A percentile compares a stretch with the other conserved stretches of the same genome.
Conservation (phyloP, 2,329 filamentous ascomycete genomes). For the Harringtonia lauricola region DNA sequence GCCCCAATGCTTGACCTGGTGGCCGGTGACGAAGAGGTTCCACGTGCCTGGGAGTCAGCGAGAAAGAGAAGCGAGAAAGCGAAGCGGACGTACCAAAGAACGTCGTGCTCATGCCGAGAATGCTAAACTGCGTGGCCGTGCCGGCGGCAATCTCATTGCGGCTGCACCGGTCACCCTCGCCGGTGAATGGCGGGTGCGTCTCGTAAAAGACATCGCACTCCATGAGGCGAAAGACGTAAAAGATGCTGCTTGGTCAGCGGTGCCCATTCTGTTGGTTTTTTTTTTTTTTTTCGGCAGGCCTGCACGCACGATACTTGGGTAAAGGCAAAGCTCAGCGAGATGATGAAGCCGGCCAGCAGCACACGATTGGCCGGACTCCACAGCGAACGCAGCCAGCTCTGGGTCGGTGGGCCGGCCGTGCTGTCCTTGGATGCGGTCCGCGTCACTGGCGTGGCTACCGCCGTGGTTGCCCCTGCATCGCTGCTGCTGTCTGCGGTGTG, state of each 20-base stretch:
- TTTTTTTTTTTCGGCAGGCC: not conserved
- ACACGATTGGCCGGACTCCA: constrained; percentile 28
- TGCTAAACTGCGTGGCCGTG: constrained; percentile 51
- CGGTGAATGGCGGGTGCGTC: constrained; percentile 38
- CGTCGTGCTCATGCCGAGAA: constrained; percentile 56
- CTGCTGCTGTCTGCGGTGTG: not conserved
- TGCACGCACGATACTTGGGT: constrained; percentile 36
- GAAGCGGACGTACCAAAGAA: constrained; percentile 40
- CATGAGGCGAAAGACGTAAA: constrained; percentile 61
- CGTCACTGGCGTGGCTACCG: not conserved
- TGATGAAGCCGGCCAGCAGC: constrained; percentile 47
- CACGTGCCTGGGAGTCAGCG: constrained; percentile 25
- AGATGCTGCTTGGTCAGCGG: constrained; percentile 19
- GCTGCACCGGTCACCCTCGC: constrained; percentile 42
- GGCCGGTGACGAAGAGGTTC: constrained; percentile 57
- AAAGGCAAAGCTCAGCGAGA: constrained; percentile 39
- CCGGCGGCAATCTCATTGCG: constrained; percentile 51
- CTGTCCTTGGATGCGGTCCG: not conserved
- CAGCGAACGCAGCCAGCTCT: constrained; percentile 3
- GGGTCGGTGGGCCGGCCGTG: not conserved
- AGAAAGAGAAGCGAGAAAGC: not conserved
- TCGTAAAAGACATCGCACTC: constrained; percentile 60
- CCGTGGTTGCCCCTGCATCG: not conserved
- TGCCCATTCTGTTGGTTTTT: no score
- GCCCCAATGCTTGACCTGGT: constrained; percentile 55